phyloP scores from a whole-genome alignment of 257 asterid genomes.

The Coffea canephora region DNA sequence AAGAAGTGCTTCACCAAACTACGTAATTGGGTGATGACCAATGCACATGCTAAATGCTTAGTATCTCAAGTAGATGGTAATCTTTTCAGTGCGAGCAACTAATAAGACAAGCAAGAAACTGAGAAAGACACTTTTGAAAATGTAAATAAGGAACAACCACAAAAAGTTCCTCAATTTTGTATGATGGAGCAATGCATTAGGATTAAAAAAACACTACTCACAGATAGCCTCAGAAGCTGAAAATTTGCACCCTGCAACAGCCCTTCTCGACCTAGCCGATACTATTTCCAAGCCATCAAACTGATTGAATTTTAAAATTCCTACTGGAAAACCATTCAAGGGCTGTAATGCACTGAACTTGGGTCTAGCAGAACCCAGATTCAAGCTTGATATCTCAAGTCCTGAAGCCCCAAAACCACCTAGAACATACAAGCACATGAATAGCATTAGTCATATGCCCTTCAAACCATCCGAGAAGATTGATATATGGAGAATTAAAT shows the following conservation, averaged over 20 bases:
- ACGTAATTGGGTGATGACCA: background rate
- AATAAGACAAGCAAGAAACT: background rate
- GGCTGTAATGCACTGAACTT: slow-evolving; percentile 37
- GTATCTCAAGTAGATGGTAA: background rate
- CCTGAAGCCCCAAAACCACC: slow-evolving; percentile 64
- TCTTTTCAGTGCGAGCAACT: background rate
- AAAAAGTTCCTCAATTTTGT: background rate
- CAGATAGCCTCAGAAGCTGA: slow-evolving; percentile 42
- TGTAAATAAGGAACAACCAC: background rate
- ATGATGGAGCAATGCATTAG: background rate
- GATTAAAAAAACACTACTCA: slow-evolving; percentile 28
- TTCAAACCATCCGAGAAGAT: background rate
- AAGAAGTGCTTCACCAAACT: background rate
- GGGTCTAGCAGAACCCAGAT: slow-evolving; percentile 41
- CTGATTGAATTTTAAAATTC: slow-evolving; percentile 22
- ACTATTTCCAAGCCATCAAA: slow-evolving; percentile 40
- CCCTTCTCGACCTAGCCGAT: slow-evolving; percentile 34
- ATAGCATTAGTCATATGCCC: slow-evolving; percentile 5
- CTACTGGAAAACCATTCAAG: slow-evolving; percentile 25
- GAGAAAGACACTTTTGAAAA: background rate
- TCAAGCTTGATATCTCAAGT: slow-evolving; percentile 42
- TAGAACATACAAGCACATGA: slow-evolving; percentile 27
- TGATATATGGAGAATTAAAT: background rate
- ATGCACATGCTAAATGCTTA: background rate
- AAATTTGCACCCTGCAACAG: slow-evolving; percentile 34